phyloP scores from a whole-genome alignment of 129 eudicot genomes.

The Arctium lappa region DNA sequence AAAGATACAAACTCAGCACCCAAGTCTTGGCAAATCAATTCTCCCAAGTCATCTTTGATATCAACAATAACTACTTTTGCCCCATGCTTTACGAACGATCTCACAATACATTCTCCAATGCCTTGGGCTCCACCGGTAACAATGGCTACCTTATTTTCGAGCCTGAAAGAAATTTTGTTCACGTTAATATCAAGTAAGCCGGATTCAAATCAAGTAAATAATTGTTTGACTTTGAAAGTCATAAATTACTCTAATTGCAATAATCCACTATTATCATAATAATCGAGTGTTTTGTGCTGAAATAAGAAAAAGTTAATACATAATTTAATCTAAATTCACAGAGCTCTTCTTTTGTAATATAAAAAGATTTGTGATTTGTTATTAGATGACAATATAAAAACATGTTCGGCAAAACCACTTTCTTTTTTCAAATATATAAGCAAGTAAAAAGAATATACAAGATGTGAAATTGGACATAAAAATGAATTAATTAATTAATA shows the following conservation, averaged over 20 bases:
- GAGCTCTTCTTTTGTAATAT: no score
- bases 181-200: not conserved
- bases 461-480: no score
- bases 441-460: no score
- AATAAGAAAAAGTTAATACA: no score
- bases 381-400: no score
- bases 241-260: not conserved
- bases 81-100: constrained; percentile 17
- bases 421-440: no score
- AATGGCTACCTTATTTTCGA: constrained; percentile 24
- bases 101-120: constrained; percentile 31
- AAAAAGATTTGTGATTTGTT: no score
- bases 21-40: constrained; percentile 15
- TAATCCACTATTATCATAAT: not conserved
- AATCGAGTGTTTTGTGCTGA: no score
- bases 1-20: constrained; percentile 9
- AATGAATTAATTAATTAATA: no score
- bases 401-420: no score
- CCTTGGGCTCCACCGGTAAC: constrained; percentile 37
- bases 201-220: not conserved
- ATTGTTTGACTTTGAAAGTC: not conserved
- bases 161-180: not conserved
- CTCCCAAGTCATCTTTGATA: constrained; percentile 25
- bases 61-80: constrained; percentile 27
- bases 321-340: no score